Evolutionary conservation across 1,139 yeast genomes (phyloP), one percentile per base, ranked within the genome.

Genomic region (Magnusiomyces paraingens): DNA sequence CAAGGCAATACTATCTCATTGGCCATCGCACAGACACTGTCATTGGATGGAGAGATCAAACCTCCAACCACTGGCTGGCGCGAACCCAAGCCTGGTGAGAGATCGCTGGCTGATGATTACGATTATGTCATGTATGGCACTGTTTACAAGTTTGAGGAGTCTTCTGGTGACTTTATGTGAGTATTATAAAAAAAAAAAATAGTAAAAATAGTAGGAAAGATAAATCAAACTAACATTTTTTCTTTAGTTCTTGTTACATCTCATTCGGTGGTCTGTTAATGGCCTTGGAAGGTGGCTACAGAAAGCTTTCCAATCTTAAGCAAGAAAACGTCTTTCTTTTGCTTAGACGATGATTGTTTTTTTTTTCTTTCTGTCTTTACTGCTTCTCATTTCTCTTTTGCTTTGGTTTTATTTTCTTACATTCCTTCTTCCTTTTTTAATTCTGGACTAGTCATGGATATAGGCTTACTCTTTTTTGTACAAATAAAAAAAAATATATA

Each of bases 71-170:
- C 82, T 60, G 84, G 88, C 40, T 93, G 98, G 98, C 84, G 97
- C 74, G 73, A 71, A 52, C 95, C 96, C 46, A 86, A 81, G 70
- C 79, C 86, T 14, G 87, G 84, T 56, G 96, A 90, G 62, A 79
- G 85, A 64, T 81, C 94, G 1, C 77, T 93, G 66, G 96, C 97
- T 57, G 98, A 93, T 68, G 98, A 93, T 67, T 93, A 90, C 73
- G 99, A 94, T 69, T 94, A 94, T 65, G 98, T 93, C 63, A 93
- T 93, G 98, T 85, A 91, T 70, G 99, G 99, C 56, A 91, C 97
- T 15, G 95, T 94, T 50, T 94, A 94, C 77, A 90, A 93, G 70
- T 93, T 94, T 67, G 97, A 93, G 69, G 99, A 93, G 72, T 83
- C 85, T 60, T 74, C 80, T 47, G 85, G 82, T 58, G 85, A 82